Base-by-base conservation (phyloP, 176 grass and related monocot species). In the Oryza meyeriana region DNA sequence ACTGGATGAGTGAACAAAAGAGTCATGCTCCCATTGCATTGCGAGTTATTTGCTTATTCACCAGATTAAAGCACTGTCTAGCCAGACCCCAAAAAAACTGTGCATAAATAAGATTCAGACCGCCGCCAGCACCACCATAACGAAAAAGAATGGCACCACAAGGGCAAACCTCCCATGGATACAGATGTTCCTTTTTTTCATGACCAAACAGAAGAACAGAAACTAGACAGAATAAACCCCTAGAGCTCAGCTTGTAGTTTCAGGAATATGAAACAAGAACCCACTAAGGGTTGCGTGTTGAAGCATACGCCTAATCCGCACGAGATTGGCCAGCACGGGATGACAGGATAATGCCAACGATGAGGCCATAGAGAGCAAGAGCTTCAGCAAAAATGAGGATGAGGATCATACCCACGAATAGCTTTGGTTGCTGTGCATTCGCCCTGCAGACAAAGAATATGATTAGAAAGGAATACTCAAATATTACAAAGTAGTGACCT, bases 321-420 rank as follows among this genome's bases (percentile, higher is more conserved):
- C 84, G 79, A 8, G 88, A 90, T 61, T 90, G 88, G 74, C 88
- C 89, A 12, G 85, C 81, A 7, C 85, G 89, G 59, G 85, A 91
- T 26, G 89, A 91, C 35, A 91, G 85, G 61, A 91, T 91, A 61
- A 88, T 88, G 47, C 89, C 89, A 0, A 91, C 89, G 0, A 91
- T 88, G 44, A 91, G 89, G 9, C 89, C 89, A 6, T 88, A 91
- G 3, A 91, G 85, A 17, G 85, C 89, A 6, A 88, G 85, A 3
- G 89, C 89, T 22, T 91, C 85, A 0, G 89, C 85, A 0, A 91
- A 91, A 12, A 91, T 88, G 27, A 91, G 85, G 82, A 91, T 91
- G 67, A 91, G 89, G 44, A 91, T 91, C 89, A 91, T 91, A 59
- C 89, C 89, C 20, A 88, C 89, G 2, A 88, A 91, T 22, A 88